Evolutionary conservation across 2,329 filamentous ascomycete species (phyloP).

Genomic region (Hypoxylon rubiginosum): DNA sequence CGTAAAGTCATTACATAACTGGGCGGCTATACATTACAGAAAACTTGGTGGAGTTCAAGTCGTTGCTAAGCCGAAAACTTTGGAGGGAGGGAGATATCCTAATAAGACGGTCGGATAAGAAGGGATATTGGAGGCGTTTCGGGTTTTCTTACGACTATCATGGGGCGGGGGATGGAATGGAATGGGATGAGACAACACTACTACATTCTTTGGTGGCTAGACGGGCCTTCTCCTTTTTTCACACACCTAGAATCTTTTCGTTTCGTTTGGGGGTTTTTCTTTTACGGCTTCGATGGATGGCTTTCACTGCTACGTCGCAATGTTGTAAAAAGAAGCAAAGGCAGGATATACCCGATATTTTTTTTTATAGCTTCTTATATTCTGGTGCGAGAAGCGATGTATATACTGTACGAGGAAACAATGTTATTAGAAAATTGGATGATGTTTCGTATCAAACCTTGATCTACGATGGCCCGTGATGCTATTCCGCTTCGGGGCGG

Average conservation of each 20-base stretch:
- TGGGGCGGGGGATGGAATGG: slow-evolving; percentile 7
- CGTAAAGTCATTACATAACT: no score
- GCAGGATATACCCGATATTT: slow-evolving; percentile 33
- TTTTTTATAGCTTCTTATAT: slow-evolving; percentile 2
- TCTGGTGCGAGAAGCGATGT: slow-evolving; percentile 9
- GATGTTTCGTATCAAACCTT: slow-evolving; percentile 1
- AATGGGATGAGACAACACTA: not conserved
- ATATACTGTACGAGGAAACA: slow-evolving; percentile 22
- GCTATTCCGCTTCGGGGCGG: not conserved
- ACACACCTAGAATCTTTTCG: not conserved
- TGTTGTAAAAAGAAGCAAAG: slow-evolving; percentile 14
- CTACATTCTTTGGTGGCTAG: slow-evolving; percentile 7
- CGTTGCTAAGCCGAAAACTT: not conserved
- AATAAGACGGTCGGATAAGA: not conserved
- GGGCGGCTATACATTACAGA: no score
- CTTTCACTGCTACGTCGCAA: slow-evolving; percentile 12
- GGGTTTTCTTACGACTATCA: not conserved
- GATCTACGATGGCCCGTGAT: not conserved
- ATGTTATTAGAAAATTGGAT: slow-evolving; percentile 5
- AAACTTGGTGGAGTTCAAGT: not conserved
- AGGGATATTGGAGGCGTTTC: not conserved
- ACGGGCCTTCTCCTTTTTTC: no score
- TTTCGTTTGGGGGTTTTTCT: slow-evolving; percentile 9
- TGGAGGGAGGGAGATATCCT: not conserved
- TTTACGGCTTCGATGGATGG: slow-evolving; percentile 15